These are phyloP conservation scores for Peniophora sp. DNA, from an alignment of 1,284 basidiomycete genomes.

Conservation along the genomic window DNA sequence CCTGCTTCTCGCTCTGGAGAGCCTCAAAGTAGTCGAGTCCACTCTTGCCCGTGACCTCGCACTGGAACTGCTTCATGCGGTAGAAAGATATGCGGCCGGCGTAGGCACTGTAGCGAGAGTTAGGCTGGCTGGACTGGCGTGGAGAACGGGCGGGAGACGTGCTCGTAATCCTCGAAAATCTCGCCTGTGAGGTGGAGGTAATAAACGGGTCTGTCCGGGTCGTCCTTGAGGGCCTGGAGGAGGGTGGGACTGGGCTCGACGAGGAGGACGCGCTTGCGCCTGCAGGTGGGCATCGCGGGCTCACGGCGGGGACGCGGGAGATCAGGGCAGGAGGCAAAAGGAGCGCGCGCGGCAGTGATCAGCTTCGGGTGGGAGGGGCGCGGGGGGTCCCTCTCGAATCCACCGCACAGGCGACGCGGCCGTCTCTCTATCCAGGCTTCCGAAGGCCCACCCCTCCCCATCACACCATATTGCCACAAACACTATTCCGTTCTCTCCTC, in stretches of 20 bases:
- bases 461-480: background rate
- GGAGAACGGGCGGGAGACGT: conserved; percentile 25
- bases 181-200: conserved; percentile 90
- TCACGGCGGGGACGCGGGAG: conserved; percentile 14
- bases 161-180: conserved; percentile 94
- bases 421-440: background rate
- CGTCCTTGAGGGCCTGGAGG: conserved; percentile 51
- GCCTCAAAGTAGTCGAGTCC: conserved; percentile 93
- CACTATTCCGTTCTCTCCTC: too few species aligned
- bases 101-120: conserved; percentile 59
- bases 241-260: conserved; percentile 67
- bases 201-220: conserved; percentile 72
- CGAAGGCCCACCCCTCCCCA: background rate
- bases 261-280: conserved; percentile 86
- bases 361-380: conserved; percentile 12
- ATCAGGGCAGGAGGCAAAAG: conserved; percentile 14
- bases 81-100: conserved; percentile 90
- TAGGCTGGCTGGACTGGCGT: conserved; percentile 14
- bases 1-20: conserved; percentile 82
- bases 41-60: conserved; percentile 92
- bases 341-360: too few species aligned
- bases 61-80: conserved; percentile 87
- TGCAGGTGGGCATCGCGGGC: conserved; percentile 74
- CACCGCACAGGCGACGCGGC: background rate
- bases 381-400: background rate